Evolutionary conservation across 176 grass and related monocot genomes (phyloP), one percentile per base, ranked within the genome.

Genomic region (Chloris gayana): DNA sequence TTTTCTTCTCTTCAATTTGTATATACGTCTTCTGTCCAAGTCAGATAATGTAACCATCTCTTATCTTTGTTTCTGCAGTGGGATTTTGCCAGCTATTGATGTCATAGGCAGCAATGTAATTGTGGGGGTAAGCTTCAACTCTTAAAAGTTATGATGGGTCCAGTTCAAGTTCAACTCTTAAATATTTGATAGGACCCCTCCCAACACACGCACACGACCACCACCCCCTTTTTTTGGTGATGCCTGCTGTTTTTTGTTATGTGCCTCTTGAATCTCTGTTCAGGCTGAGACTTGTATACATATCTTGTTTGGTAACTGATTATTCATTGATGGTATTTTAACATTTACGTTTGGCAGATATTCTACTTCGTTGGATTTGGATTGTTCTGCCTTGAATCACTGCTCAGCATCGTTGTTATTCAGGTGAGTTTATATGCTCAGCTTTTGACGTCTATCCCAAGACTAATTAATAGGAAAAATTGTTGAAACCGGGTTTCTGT

Each of bases 341-440:
- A 80, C 75, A 50, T 39, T 85, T 62, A 68, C 15, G 49, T 73
- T 67, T 64, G 73, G 60, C 70, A 99, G 93, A 90, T 99, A 82
- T 95, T 99, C 74, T 99, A 99, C 72, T 93, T 99, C n/a, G 79
- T 99, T 80, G 93, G 93, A 63, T 99, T 96, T 61, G 97, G 84
- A 69, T 73, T 99, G 60, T 96, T 99, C 86, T 95, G 91, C 65
- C 61, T 99, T 17, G 97, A 99, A 73, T 79, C 74, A 65, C 90
- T 99, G 67, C 78, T 99, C 41, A 96, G 97, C 79, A 25, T 99
- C 49, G 77, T 77, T 57, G 97, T 99, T n/a, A 86, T 99, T 78
- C 92, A 97, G 95, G 92, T 98, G 42, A 45, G 79, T 85, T 67
- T 22, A 45, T 61, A 57, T 13, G 22, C 1, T 11, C 58, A 9